These are phyloP conservation scores for Erodium texanum DNA, from an alignment of 441 rosid species.

Conservation along the genomic window DNA sequence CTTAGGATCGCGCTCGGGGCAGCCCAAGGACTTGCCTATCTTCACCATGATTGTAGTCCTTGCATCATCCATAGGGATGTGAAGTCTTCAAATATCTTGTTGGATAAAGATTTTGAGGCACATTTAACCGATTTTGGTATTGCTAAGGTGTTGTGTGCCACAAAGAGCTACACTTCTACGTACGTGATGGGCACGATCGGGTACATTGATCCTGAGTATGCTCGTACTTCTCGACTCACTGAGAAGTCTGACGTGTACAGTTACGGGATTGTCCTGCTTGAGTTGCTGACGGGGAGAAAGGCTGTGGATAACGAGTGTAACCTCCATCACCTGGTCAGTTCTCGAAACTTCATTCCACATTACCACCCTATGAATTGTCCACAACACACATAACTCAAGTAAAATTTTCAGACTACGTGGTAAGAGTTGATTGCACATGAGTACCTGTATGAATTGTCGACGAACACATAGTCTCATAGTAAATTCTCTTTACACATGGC, in stretches of 20 bases:
- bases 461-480: too few species aligned
- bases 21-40: constrained; percentile 69
- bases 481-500: too few species aligned
- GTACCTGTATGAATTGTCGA: too few species aligned
- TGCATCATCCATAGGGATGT: constrained; percentile 76
- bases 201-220: constrained; percentile 61
- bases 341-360: background rate
- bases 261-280: constrained; percentile 70
- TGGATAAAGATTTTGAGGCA: constrained; percentile 64
- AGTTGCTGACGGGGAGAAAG: constrained; percentile 51
- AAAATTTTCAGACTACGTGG: too few species aligned
- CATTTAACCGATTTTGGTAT: constrained; percentile 75
- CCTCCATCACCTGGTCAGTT: background rate
- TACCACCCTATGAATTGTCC: background rate
- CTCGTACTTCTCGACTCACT: constrained; percentile 17
- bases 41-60: constrained; percentile 82
- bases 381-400: too few species aligned
- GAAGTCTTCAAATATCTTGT: constrained; percentile 67
- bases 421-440: too few species aligned
- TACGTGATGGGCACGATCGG: constrained; percentile 26
- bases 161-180: background rate
- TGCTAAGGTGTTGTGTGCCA: constrained; percentile 34
- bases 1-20: constrained; percentile 67
- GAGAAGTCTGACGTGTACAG: constrained; percentile 74
- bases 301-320: background rate